A percentile compares a stretch with the other conserved stretches of the same genome.
Conservation (phyloP, 164 flowering plant species). For the Protea cynaroides region DNA sequence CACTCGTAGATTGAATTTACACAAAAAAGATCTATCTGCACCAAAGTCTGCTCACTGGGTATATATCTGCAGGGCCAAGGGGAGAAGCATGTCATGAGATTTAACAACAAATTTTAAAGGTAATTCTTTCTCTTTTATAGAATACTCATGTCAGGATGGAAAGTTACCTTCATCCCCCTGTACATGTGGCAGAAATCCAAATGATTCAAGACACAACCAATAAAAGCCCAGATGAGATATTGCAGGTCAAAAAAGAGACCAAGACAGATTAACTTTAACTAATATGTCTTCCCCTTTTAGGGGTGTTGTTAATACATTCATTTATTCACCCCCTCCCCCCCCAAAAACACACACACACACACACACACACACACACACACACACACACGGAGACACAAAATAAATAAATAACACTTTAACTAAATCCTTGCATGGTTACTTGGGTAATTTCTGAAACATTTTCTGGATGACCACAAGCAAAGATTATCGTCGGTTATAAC, state of each 20-base stretch:
- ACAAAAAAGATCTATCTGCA: conserved; percentile 86
- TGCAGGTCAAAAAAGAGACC: background rate
- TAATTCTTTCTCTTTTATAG: background rate
- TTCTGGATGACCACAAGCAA: background rate
- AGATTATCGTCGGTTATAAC: background rate
- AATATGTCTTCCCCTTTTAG: too few relatives aligned
- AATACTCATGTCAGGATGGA: background rate
- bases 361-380: too few relatives aligned
- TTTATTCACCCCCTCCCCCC: too few relatives aligned
- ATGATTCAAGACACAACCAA: background rate
- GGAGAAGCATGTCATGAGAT: background rate
- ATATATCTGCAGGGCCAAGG: conserved; percentile 56
- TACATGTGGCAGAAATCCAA: background rate
- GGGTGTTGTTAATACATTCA: too few relatives aligned
- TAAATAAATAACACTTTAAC: too few relatives aligned
- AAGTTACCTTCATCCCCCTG: background rate
- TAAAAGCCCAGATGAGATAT: background rate
- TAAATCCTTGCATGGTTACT: background rate
- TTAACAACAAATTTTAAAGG: background rate
- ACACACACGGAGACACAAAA: too few relatives aligned
- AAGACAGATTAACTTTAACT: background rate
- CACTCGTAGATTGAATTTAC: conserved; percentile 70
- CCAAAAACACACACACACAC: too few relatives aligned
- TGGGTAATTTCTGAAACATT: background rate
- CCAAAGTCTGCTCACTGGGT: conserved; percentile 82